phyloP scores from a whole-genome alignment of 192 early-diverging fungal genomes.

The Backusella sp. region DNA sequence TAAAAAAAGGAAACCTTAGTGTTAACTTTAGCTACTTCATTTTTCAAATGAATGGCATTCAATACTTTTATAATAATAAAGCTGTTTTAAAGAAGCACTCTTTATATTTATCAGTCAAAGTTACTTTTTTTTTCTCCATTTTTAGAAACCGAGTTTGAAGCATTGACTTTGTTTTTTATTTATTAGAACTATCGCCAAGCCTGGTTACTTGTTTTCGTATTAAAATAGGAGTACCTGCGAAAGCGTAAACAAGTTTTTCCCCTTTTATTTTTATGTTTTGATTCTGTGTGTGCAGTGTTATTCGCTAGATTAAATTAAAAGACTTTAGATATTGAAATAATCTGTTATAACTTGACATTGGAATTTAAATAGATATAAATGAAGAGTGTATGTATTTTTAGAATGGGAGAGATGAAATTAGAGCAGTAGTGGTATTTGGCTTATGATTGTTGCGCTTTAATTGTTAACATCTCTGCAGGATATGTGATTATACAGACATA shows the following conservation, averaged over 20 bases:
- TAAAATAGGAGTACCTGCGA: slow-evolving; percentile 1
- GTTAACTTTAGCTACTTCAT: not conserved
- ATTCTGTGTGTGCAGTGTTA: not conserved
- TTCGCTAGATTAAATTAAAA: slow-evolving; percentile 1
- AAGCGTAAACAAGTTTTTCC: slow-evolving; percentile 1
- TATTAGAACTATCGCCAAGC: not conserved
- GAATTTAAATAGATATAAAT: slow-evolving; percentile 5
- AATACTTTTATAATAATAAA: not conserved
- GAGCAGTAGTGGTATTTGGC: not conserved
- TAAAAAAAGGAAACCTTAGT: not conserved
- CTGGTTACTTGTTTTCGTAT: not conserved
- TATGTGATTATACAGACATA: not conserved
- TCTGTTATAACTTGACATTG: slow-evolving; percentile 4
- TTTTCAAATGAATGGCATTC: not conserved
- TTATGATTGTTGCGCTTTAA: not conserved
- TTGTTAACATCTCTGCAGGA: not conserved
- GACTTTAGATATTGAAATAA: slow-evolving; percentile 3
- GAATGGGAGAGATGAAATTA: not conserved
- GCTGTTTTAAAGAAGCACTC: not conserved
- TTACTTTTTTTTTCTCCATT: not conserved
- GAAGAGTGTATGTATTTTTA: slow-evolving; percentile 7
- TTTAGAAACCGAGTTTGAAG: not conserved
- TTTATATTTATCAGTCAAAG: not conserved
- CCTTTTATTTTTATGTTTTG: slow-evolving; percentile 6
- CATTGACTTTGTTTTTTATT: not conserved